A percentile compares a stretch with the other conserved stretches of the same genome.
phyloP scores from a whole-genome alignment of 2,329 filamentous ascomycete genomes.

The Pseudophaeomoniella oleicola region DNA sequence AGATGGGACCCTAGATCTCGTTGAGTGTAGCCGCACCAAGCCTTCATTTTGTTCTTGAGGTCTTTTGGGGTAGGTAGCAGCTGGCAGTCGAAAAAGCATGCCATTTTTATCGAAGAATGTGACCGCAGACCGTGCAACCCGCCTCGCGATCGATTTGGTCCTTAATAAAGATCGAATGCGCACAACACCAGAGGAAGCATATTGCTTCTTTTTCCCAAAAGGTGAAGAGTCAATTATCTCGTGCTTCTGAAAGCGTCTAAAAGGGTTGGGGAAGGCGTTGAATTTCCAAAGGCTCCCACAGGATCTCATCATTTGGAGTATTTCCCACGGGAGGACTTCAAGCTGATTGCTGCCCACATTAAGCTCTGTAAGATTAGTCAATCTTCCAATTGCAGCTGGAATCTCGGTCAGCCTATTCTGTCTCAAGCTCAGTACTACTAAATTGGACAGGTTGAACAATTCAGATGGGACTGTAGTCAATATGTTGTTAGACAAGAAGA shows the following conservation, averaged over 20 bases:
- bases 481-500: slow-evolving; percentile 28
- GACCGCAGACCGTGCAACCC: neutral
- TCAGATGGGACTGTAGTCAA: slow-evolving; percentile 22
- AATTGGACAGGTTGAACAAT: slow-evolving; percentile 24
- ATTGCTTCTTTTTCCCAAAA: neutral
- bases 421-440: slow-evolving; percentile 29
- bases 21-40: too few relatives aligned
- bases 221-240: neutral
- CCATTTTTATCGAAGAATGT: neutral
- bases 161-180: neutral
- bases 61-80: neutral
- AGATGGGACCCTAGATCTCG: neutral
- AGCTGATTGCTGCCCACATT: slow-evolving; percentile 30
- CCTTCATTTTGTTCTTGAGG: neutral
- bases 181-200: neutral
- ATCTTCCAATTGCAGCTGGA: slow-evolving; percentile 23
- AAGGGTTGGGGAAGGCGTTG: slow-evolving; percentile 26
- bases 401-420: slow-evolving; percentile 29
- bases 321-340: slow-evolving; percentile 27
- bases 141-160: neutral
- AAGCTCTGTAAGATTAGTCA: slow-evolving; percentile 27
- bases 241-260: slow-evolving; percentile 8
- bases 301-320: slow-evolving; percentile 23
- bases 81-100: neutral
- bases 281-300: slow-evolving; percentile 21